A percentile compares a stretch with the other conserved stretches of the same genome.
Evolutionary conservation across 1,284 basidiomycete species (phyloP).

Genomic region (Inonotus hispidus): DNA sequence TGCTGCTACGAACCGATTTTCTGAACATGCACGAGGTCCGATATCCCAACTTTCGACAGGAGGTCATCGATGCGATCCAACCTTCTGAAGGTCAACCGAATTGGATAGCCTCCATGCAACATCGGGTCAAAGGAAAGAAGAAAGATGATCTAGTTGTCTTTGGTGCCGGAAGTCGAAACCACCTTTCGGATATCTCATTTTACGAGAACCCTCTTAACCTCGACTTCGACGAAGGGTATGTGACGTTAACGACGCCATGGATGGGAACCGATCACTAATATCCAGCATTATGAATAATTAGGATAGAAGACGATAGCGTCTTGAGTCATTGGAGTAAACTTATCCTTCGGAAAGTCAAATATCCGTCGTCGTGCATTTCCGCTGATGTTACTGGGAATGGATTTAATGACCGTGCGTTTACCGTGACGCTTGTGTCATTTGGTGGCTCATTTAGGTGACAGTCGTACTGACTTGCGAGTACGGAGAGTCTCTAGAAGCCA

Average conservation of each 20-base stretch:
- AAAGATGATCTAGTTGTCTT: conserved; percentile 11
- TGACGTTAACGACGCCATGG: background rate
- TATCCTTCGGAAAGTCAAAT: conserved; percentile 1
- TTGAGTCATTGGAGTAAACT: conserved; percentile 7
- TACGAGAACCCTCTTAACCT: conserved; percentile 15
- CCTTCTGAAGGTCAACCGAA: background rate
- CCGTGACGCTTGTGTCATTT: background rate
- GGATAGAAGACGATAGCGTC: conserved; percentile 5
- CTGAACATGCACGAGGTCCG: background rate
- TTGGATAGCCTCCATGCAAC: conserved; percentile 6
- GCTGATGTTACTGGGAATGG: conserved; percentile 15
- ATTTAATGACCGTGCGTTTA: conserved; percentile 14
- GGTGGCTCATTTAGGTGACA: background rate
- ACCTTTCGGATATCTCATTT: background rate
- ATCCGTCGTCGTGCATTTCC: conserved; percentile 4
- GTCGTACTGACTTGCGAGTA: conserved; percentile 16
- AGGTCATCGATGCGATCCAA: conserved; percentile 13
- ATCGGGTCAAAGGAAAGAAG: conserved; percentile 13
- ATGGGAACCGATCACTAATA: background rate
- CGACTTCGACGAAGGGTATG: conserved; percentile 12
- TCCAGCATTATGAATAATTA: background rate
- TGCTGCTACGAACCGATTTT: background rate
- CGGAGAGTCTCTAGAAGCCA: conserved; percentile 7
- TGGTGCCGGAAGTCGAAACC: background rate
- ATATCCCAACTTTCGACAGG: conserved; percentile 15